These are phyloP conservation scores for Phytophthora brassicae DNA, from an alignment of 352 stramenopile species.

Conservation along the genomic window DNA sequence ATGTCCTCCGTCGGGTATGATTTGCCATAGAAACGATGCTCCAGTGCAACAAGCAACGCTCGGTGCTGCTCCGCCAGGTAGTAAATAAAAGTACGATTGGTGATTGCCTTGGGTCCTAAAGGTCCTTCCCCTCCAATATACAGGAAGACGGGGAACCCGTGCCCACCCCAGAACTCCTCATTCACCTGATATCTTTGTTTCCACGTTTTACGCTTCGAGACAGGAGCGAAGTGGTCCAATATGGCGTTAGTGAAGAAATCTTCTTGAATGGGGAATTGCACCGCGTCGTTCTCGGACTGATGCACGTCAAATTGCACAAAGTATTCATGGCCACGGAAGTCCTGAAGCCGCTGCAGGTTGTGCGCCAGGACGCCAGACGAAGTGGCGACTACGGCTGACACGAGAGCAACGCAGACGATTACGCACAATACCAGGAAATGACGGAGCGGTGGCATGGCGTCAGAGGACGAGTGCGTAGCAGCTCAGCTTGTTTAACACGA, in stretches of 20 bases:
- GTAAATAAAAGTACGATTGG: slow-evolving; percentile 79
- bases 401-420: slow-evolving; percentile 6
- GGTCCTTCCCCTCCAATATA: slow-evolving; percentile 86
- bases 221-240: slow-evolving; percentile 70
- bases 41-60: slow-evolving; percentile 87
- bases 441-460: slow-evolving; percentile 13
- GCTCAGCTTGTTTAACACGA: no score
- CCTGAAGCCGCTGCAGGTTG: slow-evolving; percentile 54
- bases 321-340: slow-evolving; percentile 72
- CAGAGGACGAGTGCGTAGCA: background rate
- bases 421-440: background rate
- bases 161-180: slow-evolving; percentile 81
- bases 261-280: slow-evolving; percentile 45
- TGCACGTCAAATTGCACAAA: slow-evolving; percentile 56
- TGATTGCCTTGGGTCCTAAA: slow-evolving; percentile 55
- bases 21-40: slow-evolving; percentile 96
- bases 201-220: slow-evolving; percentile 64
- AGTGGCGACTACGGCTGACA: background rate
- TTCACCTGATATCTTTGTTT: slow-evolving; percentile 92
- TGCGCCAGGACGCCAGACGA: slow-evolving; percentile 21
- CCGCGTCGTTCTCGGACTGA: slow-evolving; percentile 26
- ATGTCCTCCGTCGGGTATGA: slow-evolving; percentile 88
- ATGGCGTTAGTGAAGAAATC: slow-evolving; percentile 62
- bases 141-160: slow-evolving; percentile 85
- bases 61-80: slow-evolving; percentile 72